phyloP scores from a whole-genome alignment of 176 grass and related monocot genomes.

The Zizania latifolia region DNA sequence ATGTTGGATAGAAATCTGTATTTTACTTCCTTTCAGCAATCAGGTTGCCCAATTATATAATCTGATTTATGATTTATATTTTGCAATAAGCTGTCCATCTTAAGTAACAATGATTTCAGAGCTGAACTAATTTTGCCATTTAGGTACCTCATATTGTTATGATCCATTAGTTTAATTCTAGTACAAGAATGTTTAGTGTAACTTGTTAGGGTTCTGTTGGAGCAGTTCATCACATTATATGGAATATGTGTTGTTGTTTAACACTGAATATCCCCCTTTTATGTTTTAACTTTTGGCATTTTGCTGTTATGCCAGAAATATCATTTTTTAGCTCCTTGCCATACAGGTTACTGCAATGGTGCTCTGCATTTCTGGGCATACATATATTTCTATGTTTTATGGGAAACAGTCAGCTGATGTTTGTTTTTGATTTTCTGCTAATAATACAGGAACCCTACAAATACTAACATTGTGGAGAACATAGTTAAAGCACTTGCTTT shows the following conservation, averaged over 20 bases:
- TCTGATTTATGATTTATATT: conserved; percentile 2
- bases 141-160: conserved; percentile 5
- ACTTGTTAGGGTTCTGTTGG: neutral
- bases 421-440: conserved; percentile 9
- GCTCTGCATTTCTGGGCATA: neutral
- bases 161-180: neutral
- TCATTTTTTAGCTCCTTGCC: neutral
- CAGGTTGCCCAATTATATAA: neutral
- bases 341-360: neutral
- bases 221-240: neutral
- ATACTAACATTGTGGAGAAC: conserved; percentile 99
- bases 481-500: conserved; percentile 89
- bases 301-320: neutral
- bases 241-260: neutral
- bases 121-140: neutral
- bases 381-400: neutral
- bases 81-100: conserved; percentile 1
- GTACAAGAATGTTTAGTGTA: conserved; percentile 12
- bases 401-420: neutral
- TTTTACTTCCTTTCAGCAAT: neutral
- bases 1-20: conserved; percentile 15
- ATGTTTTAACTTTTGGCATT: neutral
- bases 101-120: neutral
- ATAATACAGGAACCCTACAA: conserved; percentile 70
- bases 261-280: neutral